These are phyloP conservation scores for Quercus dentata DNA, from an alignment of 306 rosid species.

Conservation along the genomic window DNA sequence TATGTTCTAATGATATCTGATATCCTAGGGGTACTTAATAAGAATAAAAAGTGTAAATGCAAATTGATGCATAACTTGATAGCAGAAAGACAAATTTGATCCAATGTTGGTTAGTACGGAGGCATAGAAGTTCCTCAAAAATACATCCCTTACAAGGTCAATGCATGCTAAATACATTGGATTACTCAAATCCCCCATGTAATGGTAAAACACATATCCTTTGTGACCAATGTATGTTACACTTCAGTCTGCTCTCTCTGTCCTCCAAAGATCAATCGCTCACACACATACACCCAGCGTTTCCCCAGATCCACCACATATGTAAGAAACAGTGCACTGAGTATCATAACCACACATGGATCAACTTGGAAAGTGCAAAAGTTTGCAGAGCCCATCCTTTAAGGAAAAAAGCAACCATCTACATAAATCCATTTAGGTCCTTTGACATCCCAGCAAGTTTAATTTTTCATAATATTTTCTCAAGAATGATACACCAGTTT, in stretches of 20 bases:
- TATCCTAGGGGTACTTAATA: too few species aligned
- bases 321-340: neutral
- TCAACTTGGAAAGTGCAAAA: neutral
- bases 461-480: conserved; percentile 50
- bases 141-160: neutral
- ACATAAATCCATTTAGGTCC: neutral
- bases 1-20: too few species aligned
- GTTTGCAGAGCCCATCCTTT: neutral
- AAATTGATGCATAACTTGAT: too few species aligned
- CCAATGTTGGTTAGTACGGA: neutral
- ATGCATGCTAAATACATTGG: neutral
- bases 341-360: neutral
- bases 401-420: neutral
- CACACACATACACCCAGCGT: too few species aligned
- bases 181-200: neutral
- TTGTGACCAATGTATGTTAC: neutral
- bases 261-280: neutral
- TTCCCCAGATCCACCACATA: neutral
- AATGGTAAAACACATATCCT: neutral
- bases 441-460: conserved; percentile 1
- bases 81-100: neutral
- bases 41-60: too few species aligned
- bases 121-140: neutral
- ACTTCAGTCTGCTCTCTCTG: neutral
- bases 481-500: conserved; percentile 89